Conservation (phyloP, 1,284 basidiomycete genomes). For the Tylopilus sp. region DNA sequence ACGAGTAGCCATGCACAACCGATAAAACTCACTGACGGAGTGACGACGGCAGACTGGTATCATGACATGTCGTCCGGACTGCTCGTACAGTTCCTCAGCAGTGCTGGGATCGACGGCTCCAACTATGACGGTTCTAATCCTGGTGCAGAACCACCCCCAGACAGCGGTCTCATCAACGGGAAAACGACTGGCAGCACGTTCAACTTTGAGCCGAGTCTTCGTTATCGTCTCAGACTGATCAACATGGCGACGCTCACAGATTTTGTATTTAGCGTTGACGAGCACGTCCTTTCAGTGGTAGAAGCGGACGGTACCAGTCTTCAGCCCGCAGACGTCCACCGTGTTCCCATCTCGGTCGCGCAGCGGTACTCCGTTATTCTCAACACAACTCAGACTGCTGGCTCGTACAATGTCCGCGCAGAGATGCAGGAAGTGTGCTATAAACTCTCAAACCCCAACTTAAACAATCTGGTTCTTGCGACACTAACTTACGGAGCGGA, state of each 20-base stretch:
- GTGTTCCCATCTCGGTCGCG: constrained; percentile 30
- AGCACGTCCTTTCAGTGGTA: constrained; percentile 28
- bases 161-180: constrained; percentile 34
- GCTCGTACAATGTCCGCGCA: constrained; percentile 33
- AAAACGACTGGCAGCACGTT: constrained; percentile 23
- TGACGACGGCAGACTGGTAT: constrained; percentile 28
- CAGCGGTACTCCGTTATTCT: constrained; percentile 34
- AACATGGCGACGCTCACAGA: constrained; percentile 34
- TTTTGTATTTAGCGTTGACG: constrained; percentile 33
- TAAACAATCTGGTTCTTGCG: constrained; percentile 31
- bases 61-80: constrained; percentile 30
- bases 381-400: constrained; percentile 31
- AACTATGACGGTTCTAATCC: constrained; percentile 31
- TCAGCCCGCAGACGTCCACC: constrained; percentile 27
- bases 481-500: constrained; percentile 28
- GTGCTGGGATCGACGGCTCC: constrained; percentile 25
- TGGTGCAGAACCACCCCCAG: constrained; percentile 33
- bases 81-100: constrained; percentile 30
- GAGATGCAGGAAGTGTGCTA: constrained; percentile 33
- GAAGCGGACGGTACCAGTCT: constrained; percentile 33
- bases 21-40: background rate
- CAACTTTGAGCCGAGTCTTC: constrained; percentile 26
- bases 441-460: constrained; percentile 30
- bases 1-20: background rate
- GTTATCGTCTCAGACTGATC: constrained; percentile 32